Base-by-base conservation (phyloP, 305 asterid genomes). In the Rubia balearica region DNA sequence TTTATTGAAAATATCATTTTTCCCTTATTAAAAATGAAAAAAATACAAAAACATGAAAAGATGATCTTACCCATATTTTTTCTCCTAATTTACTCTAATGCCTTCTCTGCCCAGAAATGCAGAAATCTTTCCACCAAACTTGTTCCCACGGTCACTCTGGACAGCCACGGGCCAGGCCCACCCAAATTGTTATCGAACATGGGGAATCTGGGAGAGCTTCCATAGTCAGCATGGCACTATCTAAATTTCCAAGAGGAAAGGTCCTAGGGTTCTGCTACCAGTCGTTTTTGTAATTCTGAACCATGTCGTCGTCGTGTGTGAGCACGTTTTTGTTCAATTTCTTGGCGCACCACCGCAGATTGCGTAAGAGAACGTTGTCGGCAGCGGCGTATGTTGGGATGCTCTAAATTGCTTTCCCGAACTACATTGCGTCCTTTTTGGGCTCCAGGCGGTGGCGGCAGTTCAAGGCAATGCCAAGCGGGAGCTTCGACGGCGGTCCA, bases 391-490 rank as follows among this genome's bases (percentile, higher is more conserved):
- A 78, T 0, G 81, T 83, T 21, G 91, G 85, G 8, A 77, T 75
- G 83, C 96, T 89, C 83, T 87, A 93, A 22, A 89, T 89, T 8
- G 91, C 93, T 73, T 89, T 89, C n/a, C 96, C 96, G 69, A 89
- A 89, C 61, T 89, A 89, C 11, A 84, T 55, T 41, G 88, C 77
- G 33, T 83, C 82, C n/a, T 87, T 78, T 75, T 81, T 79, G 38
- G 93, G 93, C 69, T 85, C 86, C 6, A 87, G 84, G 63, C 96
- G 78, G 77, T 79, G 88, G 61, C 91, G 88, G 73, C 88, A 83
- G 49, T 89, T 89, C 17, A 87, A n/a, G n/a, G n/a, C n/a, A n/a
- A n/a, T n/a, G n/a, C n/a, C n/a, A n/a, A n/a, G n/a, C n/a, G n/a
- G n/a, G n/a, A n/a, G n/a, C n/a, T n/a, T n/a, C n/a, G n/a, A n/a